These are phyloP conservation scores for Apiospora saccharicola DNA, from an alignment of 2,329 filamentous ascomycete genomes.

Conservation along the genomic window DNA sequence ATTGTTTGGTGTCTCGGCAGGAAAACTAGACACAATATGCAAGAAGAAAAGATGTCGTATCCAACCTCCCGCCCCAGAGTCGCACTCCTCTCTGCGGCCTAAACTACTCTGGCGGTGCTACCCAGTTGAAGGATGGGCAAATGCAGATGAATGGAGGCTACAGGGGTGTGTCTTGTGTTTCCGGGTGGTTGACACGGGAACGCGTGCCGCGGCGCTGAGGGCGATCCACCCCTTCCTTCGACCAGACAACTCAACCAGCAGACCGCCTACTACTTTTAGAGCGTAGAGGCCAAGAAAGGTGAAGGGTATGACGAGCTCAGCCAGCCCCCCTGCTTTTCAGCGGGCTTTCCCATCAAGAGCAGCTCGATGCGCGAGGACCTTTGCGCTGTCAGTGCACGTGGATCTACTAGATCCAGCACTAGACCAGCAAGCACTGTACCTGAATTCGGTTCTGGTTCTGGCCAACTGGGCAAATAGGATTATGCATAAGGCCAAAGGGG, in stretches of 20 bases:
- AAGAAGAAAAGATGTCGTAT: constrained; percentile 13
- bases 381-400: constrained; percentile 10
- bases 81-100: constrained; percentile 4
- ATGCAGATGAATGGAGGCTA: background rate
- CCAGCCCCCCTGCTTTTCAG: background rate
- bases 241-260: constrained; percentile 7
- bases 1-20: background rate
- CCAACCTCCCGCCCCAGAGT: background rate
- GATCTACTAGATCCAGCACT: background rate
- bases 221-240: background rate
- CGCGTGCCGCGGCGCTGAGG: background rate
- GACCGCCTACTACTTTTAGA: background rate
- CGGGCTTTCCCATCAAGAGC: background rate
- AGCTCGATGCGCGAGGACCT: constrained; percentile 1
- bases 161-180: constrained; percentile 19
- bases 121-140: background rate
- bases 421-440: background rate
- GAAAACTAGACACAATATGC: background rate
- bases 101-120: constrained; percentile 8
- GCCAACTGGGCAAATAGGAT: background rate
- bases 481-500: background rate
- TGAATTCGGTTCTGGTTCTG: background rate
- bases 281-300: background rate
- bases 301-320: background rate
- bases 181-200: constrained; percentile 9